phyloP scores from a whole-genome alignment of 768 basidiomycete genomes.

The Amanita pallidorosea region DNA sequence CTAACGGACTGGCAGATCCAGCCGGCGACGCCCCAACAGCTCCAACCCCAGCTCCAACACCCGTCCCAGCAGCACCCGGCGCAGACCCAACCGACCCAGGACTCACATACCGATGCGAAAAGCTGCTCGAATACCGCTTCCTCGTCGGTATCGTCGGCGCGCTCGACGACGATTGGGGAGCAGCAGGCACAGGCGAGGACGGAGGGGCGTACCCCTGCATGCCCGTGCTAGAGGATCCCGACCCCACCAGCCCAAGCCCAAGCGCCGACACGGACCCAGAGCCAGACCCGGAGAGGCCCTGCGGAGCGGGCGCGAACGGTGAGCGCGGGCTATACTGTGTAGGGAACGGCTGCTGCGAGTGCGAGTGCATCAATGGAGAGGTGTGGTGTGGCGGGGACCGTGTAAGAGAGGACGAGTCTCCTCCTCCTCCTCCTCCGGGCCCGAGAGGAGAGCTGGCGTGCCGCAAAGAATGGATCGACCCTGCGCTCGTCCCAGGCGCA shows the following conservation, averaged over 20 bases:
- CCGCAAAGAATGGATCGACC: slow-evolving; percentile 3
- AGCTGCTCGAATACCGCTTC: slow-evolving; percentile 71
- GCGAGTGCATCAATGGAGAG: neutral
- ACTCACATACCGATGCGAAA: slow-evolving; percentile 55
- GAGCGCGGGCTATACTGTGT: slow-evolving; percentile 12
- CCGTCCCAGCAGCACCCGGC: slow-evolving; percentile 18
- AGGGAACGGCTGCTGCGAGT: neutral
- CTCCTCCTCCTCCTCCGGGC: neutral
- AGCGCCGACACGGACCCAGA: neutral
- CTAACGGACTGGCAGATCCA: slow-evolving; percentile 5
- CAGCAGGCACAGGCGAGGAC: neutral
- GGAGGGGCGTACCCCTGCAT: neutral
- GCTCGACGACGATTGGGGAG: neutral
- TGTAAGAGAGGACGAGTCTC: neutral
- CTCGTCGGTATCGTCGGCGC: slow-evolving; percentile 14
- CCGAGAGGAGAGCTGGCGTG: neutral
- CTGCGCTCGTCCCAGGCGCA: slow-evolving; percentile 3
- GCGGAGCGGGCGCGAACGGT: slow-evolving; percentile 21
- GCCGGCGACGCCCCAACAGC: neutral
- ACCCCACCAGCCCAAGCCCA: neutral
- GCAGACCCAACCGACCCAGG: slow-evolving; percentile 19
- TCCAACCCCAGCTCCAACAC: slow-evolving; percentile 9
- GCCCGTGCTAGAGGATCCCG: neutral
- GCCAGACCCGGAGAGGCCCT: neutral
- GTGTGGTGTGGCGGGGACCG: neutral